These are phyloP conservation scores for Suillus americanus DNA, from an alignment of 768 basidiomycete genomes.

Conservation along the genomic window DNA sequence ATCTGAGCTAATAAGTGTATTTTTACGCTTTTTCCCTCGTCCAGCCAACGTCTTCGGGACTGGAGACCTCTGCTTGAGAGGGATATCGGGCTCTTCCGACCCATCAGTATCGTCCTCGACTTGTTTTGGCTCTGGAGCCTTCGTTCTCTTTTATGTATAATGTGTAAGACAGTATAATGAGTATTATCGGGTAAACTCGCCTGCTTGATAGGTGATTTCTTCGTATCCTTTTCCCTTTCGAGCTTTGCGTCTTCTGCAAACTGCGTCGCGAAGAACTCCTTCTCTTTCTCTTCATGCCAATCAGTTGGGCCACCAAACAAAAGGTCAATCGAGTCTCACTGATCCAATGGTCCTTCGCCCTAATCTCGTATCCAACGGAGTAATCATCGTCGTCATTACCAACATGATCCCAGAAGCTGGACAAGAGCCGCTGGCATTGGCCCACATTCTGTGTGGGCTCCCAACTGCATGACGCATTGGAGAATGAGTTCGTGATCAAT, in stretches of 20 bases:
- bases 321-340: constrained; percentile 33
- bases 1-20: constrained; percentile 9
- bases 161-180: background rate
- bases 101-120: constrained; percentile 13
- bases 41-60: background rate
- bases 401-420: constrained; percentile 64
- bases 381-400: constrained; percentile 61
- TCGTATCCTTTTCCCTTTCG: constrained; percentile 15
- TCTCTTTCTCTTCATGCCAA: constrained; percentile 36
- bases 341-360: constrained; percentile 57
- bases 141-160: constrained; percentile 18
- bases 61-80: background rate
- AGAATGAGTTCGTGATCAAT: background rate
- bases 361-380: constrained; percentile 40
- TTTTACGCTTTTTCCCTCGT: constrained; percentile 9
- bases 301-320: constrained; percentile 3
- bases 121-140: constrained; percentile 8
- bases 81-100: constrained; percentile 12
- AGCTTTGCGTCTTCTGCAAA: constrained; percentile 23
- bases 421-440: constrained; percentile 55
- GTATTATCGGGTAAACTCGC: background rate
- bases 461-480: constrained; percentile 49
- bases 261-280: constrained; percentile 33
- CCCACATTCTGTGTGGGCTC: constrained; percentile 62
- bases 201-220: constrained; percentile 22